These are phyloP conservation scores for Pulveroboletus sp. DNA, from an alignment of 768 basidiomycete genomes.

Conservation along the genomic window DNA sequence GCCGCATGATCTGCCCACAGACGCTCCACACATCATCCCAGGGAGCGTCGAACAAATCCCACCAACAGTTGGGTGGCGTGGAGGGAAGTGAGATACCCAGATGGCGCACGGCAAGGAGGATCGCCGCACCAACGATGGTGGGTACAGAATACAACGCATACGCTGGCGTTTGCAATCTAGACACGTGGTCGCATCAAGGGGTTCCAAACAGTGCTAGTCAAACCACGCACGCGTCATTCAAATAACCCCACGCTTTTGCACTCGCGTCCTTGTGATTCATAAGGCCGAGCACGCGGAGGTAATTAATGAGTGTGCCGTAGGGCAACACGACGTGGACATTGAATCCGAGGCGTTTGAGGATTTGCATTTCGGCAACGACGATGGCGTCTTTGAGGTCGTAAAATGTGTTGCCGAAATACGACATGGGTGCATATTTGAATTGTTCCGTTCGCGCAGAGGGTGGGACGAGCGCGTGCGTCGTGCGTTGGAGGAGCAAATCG, in stretches of 20 bases:
- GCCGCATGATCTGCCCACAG: conserved; percentile 78
- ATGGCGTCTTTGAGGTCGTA: conserved; percentile 94
- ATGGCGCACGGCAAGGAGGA: conserved; percentile 75
- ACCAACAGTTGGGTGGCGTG: conserved; percentile 76
- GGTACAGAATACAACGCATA: conserved; percentile 89
- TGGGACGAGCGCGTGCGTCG: conserved; percentile 45
- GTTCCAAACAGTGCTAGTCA: background rate
- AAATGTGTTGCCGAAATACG: conserved; percentile 84
- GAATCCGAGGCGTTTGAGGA: conserved; percentile 93
- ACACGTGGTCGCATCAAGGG: conserved; percentile 1
- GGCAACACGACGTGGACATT: conserved; percentile 92
- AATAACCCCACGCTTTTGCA: conserved; percentile 85
- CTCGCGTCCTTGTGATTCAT: conserved; percentile 69
- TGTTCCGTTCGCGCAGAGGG: conserved; percentile 18
- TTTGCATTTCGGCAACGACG: conserved; percentile 95
- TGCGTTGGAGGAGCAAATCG: conserved; percentile 81
- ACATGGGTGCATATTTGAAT: conserved; percentile 81
- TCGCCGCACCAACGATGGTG: conserved; percentile 86
- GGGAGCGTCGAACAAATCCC: conserved; percentile 88
- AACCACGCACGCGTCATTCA: conserved; percentile 89
- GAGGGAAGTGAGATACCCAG: conserved; percentile 74
- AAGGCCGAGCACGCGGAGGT: conserved; percentile 86
- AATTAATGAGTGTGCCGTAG: conserved; percentile 93
- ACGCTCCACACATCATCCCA: conserved; percentile 89
- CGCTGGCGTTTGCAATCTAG: conserved; percentile 90